Evolutionary conservation across 345 rosid species (phyloP).

Genomic region (Salix suchowensis): DNA sequence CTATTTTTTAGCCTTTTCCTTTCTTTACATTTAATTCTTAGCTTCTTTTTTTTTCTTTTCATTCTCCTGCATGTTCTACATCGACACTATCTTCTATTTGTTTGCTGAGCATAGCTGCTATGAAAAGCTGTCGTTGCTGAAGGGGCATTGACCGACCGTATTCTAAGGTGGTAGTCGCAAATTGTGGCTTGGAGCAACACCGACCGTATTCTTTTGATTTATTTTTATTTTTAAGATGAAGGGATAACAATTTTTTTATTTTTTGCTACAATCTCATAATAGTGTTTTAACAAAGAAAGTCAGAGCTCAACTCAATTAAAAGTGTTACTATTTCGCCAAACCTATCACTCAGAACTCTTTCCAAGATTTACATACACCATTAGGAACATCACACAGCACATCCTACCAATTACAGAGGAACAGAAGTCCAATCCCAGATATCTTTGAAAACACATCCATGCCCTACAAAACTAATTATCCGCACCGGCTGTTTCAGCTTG

Average conservation of each 20-base stretch:
- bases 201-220: neutral
- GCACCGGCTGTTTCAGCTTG: constrained; percentile 21
- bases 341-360: neutral
- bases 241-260: constrained; percentile 12
- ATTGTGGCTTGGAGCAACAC: constrained; percentile 57
- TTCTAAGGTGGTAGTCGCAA: constrained; percentile 53
- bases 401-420: neutral
- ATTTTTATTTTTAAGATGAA: neutral
- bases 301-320: neutral
- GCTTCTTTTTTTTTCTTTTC: too few species aligned
- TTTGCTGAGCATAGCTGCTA: too few species aligned
- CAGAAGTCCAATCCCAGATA: neutral
- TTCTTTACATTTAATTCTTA: too few species aligned
- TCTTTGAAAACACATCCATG: neutral
- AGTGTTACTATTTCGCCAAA: neutral
- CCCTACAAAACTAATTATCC: constrained; percentile 9
- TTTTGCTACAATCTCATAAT: constrained; percentile 3
- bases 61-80: too few species aligned
- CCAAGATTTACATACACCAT: neutral
- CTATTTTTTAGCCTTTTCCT: too few species aligned
- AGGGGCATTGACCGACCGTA: too few species aligned
- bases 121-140: too few species aligned
- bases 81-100: too few species aligned
- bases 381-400: neutral
- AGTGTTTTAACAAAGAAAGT: neutral